Percentiles rank a stretch among this genome's conserved stretches.
Conservation (phyloP, 169 alveolate species). For the Eimeria zaria region DNA sequence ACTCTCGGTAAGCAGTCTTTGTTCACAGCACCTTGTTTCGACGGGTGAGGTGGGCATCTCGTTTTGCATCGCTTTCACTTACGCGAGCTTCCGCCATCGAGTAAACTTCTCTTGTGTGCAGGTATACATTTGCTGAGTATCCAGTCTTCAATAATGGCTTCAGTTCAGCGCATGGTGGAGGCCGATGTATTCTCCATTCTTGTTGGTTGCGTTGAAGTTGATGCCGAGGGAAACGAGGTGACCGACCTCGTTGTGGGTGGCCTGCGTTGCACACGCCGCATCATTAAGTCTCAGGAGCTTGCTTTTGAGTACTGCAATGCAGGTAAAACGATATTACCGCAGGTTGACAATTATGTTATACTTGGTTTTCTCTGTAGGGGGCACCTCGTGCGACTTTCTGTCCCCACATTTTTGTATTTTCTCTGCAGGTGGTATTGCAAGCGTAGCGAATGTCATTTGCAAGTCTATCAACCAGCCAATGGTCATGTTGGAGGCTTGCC, state of each 20-base stretch:
- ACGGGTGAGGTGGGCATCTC: background rate
- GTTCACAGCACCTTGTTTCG: background rate
- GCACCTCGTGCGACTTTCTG: background rate
- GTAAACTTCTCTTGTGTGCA: background rate
- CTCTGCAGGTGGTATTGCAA: slow-evolving; percentile 92
- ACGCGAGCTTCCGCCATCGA: background rate
- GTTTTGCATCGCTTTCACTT: no score
- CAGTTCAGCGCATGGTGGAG: slow-evolving; percentile 92
- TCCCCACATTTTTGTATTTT: background rate
- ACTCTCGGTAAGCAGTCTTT: slow-evolving; percentile 89
- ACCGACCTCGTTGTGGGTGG: slow-evolving; percentile 93
- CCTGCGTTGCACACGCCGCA: slow-evolving; percentile 93
- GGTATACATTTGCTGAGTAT: slow-evolving; percentile 91
- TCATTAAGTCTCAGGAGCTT: slow-evolving; percentile 92
- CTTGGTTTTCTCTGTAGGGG: no score
- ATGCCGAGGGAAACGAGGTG: slow-evolving; percentile 90
- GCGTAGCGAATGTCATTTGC: slow-evolving; percentile 90
- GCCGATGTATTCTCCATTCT: slow-evolving; percentile 93
- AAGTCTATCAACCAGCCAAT: slow-evolving; percentile 92
- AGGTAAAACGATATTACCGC: slow-evolving; percentile 27
- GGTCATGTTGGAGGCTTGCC: slow-evolving; percentile 93
- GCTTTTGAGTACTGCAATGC: slow-evolving; percentile 94
- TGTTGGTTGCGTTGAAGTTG: slow-evolving; percentile 91
- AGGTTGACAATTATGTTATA: background rate
- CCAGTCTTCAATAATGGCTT: slow-evolving; percentile 91